Percentiles rank a stretch among this genome's conserved stretches.
Evolutionary conservation across 345 rosid genomes (phyloP).

Genomic region (Eucalyptus camaldulensis): DNA sequence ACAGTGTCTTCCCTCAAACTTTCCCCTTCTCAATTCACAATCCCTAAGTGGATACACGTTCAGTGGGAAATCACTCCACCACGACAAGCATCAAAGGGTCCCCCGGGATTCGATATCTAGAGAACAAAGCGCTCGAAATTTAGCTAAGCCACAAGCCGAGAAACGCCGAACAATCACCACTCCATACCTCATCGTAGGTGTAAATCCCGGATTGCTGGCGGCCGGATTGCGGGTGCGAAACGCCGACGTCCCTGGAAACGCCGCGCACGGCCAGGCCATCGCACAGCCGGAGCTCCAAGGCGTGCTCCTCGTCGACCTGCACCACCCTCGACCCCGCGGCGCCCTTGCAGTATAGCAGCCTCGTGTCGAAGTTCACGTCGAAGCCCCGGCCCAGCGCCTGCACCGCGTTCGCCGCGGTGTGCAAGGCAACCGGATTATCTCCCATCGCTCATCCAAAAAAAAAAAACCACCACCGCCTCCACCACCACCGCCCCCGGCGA

Average conservation of each 20-base stretch:
- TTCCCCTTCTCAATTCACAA: neutral
- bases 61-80: neutral
- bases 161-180: neutral
- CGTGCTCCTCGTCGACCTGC: slow-evolving; percentile 44
- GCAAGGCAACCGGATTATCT: slow-evolving; percentile 32
- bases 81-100: neutral
- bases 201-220: slow-evolving; percentile 38
- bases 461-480: neutral
- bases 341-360: slow-evolving; percentile 69
- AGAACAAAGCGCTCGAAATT: neutral
- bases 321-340: slow-evolving; percentile 37
- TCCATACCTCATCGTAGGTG: slow-evolving; percentile 37
- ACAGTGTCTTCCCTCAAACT: neutral
- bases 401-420: slow-evolving; percentile 48
- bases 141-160: neutral
- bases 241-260: slow-evolving; percentile 44
- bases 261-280: slow-evolving; percentile 21
- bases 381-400: slow-evolving; percentile 68
- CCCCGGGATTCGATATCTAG: neutral
- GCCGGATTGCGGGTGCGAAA: slow-evolving; percentile 11
- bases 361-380: slow-evolving; percentile 60
- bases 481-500: neutral
- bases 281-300: slow-evolving; percentile 27
- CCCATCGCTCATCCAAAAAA: slow-evolving; percentile 12
- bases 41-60: neutral